Percentiles rank a stretch among this genome's conserved stretches.
phyloP scores from a whole-genome alignment of 345 rosid genomes.

The Psidium guajava region DNA sequence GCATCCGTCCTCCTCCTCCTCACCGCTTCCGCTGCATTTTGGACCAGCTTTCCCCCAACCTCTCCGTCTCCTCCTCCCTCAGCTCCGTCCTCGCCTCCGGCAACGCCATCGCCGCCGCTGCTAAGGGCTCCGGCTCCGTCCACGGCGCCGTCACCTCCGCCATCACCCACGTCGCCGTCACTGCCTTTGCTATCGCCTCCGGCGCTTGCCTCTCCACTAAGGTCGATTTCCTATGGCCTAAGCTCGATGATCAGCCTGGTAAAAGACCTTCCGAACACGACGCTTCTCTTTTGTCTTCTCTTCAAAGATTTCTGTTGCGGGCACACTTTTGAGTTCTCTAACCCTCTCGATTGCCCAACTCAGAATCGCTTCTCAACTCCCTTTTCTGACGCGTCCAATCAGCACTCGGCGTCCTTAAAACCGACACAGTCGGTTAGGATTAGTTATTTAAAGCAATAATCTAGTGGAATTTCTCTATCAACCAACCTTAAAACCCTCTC shows the following conservation, averaged over 20 bases:
- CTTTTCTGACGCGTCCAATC: background rate
- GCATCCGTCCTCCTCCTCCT: background rate
- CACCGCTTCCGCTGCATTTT: background rate
- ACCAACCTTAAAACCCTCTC: background rate
- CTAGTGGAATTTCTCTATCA: background rate
- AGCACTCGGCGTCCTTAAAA: background rate
- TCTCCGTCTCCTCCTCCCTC: slow-evolving; percentile 6
- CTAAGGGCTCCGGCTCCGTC: slow-evolving; percentile 23
- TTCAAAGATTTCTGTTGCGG: background rate
- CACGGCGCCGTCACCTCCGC: slow-evolving; percentile 57
- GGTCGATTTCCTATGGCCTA: slow-evolving; percentile 68
- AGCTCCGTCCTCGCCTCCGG: slow-evolving; percentile 13
- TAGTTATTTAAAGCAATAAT: background rate
- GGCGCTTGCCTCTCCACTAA: slow-evolving; percentile 75
- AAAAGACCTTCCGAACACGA: background rate
- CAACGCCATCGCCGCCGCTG: slow-evolving; percentile 20
- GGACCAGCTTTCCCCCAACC: slow-evolving; percentile 3
- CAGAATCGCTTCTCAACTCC: background rate
- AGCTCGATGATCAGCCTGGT: slow-evolving; percentile 54
- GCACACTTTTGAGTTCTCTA: background rate
- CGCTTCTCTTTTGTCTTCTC: background rate
- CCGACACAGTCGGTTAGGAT: background rate
- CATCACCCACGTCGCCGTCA: slow-evolving; percentile 59
- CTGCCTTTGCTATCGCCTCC: slow-evolving; percentile 65
- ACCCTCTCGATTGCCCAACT: background rate